Evolutionary conservation across 163 green algal genomes (phyloP).

Genomic region (Coccomyxa subellipsoidea): DNA sequence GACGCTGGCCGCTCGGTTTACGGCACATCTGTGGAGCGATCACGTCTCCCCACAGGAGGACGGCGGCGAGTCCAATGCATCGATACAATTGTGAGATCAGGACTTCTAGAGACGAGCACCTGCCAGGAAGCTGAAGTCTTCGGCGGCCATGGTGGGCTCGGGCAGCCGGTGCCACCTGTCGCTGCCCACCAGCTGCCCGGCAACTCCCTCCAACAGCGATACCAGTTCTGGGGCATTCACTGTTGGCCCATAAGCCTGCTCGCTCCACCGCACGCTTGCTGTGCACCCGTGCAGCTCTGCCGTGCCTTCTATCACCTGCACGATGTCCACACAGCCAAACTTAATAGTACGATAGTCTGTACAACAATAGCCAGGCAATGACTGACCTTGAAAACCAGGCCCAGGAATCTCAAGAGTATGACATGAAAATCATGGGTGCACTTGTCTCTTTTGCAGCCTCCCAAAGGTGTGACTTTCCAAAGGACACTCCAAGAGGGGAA

Average conservation of each 20-base stretch:
- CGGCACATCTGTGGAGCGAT: too few relatives aligned
- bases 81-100: too few relatives aligned
- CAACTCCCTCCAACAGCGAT: neutral
- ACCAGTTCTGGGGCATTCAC: slow-evolving; percentile 9
- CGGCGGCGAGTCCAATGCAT: too few relatives aligned
- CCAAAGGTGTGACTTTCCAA: neutral
- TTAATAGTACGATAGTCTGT: too few relatives aligned
- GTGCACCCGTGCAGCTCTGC: slow-evolving; percentile 43
- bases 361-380: neutral
- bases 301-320: slow-evolving; percentile 1
- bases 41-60: too few relatives aligned
- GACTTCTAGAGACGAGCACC: neutral
- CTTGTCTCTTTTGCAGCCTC: neutral
- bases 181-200: neutral
- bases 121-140: slow-evolving; percentile 37
- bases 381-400: neutral
- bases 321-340: too few relatives aligned
- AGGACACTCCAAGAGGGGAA: too few relatives aligned
- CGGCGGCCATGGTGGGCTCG: slow-evolving; percentile 30
- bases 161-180: neutral
- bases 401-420: neutral
- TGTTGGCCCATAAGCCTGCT: neutral
- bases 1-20: too few relatives aligned
- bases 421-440: neutral
- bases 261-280: slow-evolving; percentile 35